phyloP scores from a whole-genome alignment of 257 asterid genomes.

The Solanum acaule region DNA sequence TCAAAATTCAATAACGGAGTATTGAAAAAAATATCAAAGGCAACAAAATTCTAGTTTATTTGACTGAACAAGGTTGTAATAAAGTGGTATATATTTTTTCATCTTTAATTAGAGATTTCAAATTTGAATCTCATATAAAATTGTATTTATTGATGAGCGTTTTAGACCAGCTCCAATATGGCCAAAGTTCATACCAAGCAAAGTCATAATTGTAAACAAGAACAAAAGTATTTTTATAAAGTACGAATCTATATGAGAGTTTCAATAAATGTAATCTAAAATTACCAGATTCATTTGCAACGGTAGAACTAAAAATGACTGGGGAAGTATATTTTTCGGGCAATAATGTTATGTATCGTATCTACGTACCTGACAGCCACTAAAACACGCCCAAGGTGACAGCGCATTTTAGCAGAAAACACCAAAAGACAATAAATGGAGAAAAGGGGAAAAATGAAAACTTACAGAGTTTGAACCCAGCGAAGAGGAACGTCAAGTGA shows the following conservation, averaged over 20 bases:
- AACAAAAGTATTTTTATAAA: neutral
- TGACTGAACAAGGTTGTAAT: no score
- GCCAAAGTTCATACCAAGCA: neutral
- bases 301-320: neutral
- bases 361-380: neutral
- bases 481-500: slow-evolving; percentile 78
- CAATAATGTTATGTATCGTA: neutral
- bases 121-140: no score
- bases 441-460: neutral
- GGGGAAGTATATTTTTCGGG: neutral
- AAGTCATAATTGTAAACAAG: neutral
- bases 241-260: neutral
- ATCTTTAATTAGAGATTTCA: fast-evolving
- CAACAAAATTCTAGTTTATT: neutral
- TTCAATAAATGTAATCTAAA: neutral
- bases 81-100: no score
- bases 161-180: no score
- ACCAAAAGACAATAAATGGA: neutral
- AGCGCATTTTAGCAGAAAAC: neutral
- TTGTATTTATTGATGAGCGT: no score
- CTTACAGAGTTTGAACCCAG: slow-evolving; percentile 88
- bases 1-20: neutral
- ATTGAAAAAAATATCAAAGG: neutral
- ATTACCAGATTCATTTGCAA: neutral
- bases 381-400: neutral